Evolutionary conservation across 768 basidiomycete genomes (phyloP).

Genomic region (Pisolithus microcarpus): DNA sequence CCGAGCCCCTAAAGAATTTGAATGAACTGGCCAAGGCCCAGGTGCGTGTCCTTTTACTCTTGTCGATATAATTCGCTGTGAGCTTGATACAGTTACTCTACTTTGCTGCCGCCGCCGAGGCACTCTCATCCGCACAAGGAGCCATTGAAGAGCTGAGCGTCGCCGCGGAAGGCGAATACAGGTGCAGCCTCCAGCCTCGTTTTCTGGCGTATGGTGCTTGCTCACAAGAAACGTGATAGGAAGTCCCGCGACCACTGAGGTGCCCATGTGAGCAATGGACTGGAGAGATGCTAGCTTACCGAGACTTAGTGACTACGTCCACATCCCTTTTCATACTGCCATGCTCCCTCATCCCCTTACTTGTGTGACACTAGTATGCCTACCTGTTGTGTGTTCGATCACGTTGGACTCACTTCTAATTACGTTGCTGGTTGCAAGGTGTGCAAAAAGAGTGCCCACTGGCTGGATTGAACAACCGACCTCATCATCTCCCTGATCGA

Average conservation of each 20-base stretch:
- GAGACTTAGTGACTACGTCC: not conserved
- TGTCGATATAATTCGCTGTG: not conserved
- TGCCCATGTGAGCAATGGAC: conserved; percentile 19
- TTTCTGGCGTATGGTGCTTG: not conserved
- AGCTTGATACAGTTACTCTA: conserved; percentile 48
- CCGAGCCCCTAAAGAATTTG: conserved; percentile 92
- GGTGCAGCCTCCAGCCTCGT: conserved; percentile 35
- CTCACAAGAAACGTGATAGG: conserved; percentile 33
- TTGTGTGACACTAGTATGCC: not conserved
- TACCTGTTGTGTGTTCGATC: not conserved
- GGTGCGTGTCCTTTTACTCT: conserved; percentile 28
- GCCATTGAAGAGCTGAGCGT: conserved; percentile 92
- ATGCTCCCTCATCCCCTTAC: not conserved
- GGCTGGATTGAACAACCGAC: conserved; percentile 25
- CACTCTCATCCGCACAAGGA: conserved; percentile 74
- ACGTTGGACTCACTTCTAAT: not conserved
- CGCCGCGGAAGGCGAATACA: conserved; percentile 92
- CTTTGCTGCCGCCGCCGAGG: conserved; percentile 72
- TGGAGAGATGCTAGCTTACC: not conserved
- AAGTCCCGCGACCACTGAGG: conserved; percentile 87
- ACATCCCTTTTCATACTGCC: not conserved
- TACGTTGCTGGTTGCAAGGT: not conserved
- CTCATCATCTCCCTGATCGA: conserved; percentile 19
- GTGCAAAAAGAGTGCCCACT: conserved; percentile 16
- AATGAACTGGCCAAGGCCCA: conserved; percentile 91